These are phyloP conservation scores for Candida awuae DNA, from an alignment of 805 yeast genomes.

Conservation along the genomic window DNA sequence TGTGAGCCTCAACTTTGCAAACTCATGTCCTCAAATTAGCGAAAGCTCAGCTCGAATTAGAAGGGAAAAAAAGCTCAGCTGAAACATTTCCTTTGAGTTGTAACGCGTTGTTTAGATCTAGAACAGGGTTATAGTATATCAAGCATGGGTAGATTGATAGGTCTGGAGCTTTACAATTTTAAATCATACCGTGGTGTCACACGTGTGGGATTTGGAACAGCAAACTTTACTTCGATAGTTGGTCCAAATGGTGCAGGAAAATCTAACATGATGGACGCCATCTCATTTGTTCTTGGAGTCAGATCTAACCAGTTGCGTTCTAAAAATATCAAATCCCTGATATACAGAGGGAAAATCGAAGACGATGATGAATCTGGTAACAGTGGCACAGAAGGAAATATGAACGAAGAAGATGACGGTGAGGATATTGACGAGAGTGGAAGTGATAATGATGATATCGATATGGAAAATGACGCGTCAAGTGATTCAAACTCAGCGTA, in stretches of 20 bases:
- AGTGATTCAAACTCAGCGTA: constrained; percentile 57
- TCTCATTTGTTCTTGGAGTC: constrained; percentile 87
- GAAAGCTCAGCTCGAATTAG: no score
- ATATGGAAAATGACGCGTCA: constrained; percentile 35
- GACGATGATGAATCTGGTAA: constrained; percentile 22
- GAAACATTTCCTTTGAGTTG: not conserved
- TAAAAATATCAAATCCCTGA: constrained; percentile 59
- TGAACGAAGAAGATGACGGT: constrained; percentile 16
- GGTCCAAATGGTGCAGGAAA: constrained; percentile 99
- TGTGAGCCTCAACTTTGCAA: no score
- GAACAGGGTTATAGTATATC: not conserved
- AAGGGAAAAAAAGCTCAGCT: not conserved
- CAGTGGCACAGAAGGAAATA: constrained; percentile 17
- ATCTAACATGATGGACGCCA: constrained; percentile 93
- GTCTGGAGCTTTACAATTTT: constrained; percentile 76
- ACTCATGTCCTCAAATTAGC: no score
- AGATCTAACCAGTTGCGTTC: constrained; percentile 71
- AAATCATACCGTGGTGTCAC: constrained; percentile 81
- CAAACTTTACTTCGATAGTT: constrained; percentile 75
- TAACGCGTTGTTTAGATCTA: not conserved
- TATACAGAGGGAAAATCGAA: constrained; percentile 62
- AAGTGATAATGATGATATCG: constrained; percentile 19
- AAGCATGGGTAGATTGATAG: constrained; percentile 75
- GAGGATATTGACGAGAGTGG: constrained; percentile 47
- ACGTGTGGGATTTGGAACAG: constrained; percentile 70